Evolutionary conservation across 2,329 filamentous ascomycete genomes (phyloP).

Genomic region (Beauveria medogensis): DNA sequence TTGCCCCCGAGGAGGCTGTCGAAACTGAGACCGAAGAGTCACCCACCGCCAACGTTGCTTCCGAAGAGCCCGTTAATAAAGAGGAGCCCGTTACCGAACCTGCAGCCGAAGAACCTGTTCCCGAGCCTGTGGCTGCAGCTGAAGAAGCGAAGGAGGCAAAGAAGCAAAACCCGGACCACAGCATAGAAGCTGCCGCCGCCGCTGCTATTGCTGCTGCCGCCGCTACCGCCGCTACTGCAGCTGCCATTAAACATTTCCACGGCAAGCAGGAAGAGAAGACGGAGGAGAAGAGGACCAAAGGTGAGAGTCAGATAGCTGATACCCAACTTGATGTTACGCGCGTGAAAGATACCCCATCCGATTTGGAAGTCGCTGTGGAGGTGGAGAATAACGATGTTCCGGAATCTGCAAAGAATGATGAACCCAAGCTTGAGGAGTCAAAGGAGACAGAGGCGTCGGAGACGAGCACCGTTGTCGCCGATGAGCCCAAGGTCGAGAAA

Average conservation of each 20-base stretch:
- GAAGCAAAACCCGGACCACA: background rate
- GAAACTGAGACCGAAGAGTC: background rate
- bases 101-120: background rate
- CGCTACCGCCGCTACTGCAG: constrained; percentile 4
- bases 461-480: constrained; percentile 8
- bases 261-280: constrained; percentile 4
- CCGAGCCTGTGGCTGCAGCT: constrained; percentile 1
- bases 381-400: constrained; percentile 1
- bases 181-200: background rate
- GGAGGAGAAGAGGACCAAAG: constrained; percentile 18
- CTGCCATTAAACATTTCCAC: background rate
- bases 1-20: background rate
- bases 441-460: constrained; percentile 8
- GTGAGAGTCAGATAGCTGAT: constrained; percentile 8
- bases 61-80: background rate
- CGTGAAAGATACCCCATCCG: constrained; percentile 9
- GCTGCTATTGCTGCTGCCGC: background rate
- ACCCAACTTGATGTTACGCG: constrained; percentile 8
- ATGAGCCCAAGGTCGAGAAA: constrained; percentile 5
- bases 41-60: constrained; percentile 10
- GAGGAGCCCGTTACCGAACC: background rate
- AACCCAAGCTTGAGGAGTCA: constrained; percentile 1
- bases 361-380: constrained; percentile 1
- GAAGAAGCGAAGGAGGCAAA: background rate
- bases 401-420: constrained; percentile 3